Conservation (phyloP, 495 filamentous ascomycete genomes). For the Penicillium paxilli region DNA sequence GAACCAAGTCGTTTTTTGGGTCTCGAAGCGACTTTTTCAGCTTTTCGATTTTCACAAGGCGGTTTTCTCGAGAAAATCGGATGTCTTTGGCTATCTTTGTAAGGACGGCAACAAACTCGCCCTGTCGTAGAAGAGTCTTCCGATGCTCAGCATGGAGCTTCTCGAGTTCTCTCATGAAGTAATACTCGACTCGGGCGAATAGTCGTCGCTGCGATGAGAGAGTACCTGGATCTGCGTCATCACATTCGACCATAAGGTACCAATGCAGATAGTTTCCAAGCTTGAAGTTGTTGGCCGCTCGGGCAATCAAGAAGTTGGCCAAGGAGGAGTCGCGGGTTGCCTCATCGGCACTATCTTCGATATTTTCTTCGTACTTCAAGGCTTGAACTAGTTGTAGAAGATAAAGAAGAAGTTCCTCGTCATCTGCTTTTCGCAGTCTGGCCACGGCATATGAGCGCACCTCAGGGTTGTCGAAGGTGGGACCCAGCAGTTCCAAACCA, state of each 20-base stretch:
- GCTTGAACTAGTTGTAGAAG: constrained; percentile 95
- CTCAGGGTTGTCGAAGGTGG: constrained; percentile 81
- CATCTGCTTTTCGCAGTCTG: constrained; percentile 84
- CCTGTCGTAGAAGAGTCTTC: constrained; percentile 79
- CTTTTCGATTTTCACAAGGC: constrained; percentile 75
- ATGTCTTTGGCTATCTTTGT: constrained; percentile 90
- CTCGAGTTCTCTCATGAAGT: constrained; percentile 87
- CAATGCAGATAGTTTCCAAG: constrained; percentile 95
- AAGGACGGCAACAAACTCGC: constrained; percentile 82
- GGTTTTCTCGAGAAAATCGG: constrained; percentile 74
- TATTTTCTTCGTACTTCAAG: constrained; percentile 87
- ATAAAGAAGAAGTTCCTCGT: constrained; percentile 90
- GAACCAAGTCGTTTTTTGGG: constrained; percentile 80
- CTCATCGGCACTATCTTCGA: constrained; percentile 56
- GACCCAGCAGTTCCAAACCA: constrained; percentile 90
- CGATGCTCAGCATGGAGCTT: constrained; percentile 61
- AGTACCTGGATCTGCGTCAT: constrained; percentile 75
- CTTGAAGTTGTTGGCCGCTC: constrained; percentile 81
- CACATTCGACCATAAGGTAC: constrained; percentile 97
- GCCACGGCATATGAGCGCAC: constrained; percentile 94
- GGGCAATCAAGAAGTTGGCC: constrained; percentile 82
- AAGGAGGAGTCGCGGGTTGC: constrained; percentile 81
- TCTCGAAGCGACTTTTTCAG: constrained; percentile 83
- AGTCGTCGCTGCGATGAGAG: constrained; percentile 71
- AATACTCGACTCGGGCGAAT: constrained; percentile 88